Evolutionary conservation across 345 rosid genomes (phyloP), one percentile per base, ranked within the genome.

Genomic region (Durio zibethinus): DNA sequence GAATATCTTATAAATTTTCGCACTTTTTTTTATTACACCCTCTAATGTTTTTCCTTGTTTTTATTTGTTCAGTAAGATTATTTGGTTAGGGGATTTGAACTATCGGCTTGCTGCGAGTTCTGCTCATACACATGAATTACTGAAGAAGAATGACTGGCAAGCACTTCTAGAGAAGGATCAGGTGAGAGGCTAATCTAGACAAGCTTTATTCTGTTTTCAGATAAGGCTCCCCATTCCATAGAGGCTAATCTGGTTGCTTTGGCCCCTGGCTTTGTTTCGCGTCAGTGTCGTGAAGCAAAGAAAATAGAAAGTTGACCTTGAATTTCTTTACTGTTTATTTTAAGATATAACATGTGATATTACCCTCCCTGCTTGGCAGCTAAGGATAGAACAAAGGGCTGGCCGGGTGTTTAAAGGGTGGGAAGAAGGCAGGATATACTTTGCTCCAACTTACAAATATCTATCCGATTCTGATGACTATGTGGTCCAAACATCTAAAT

Each of bases 11-110:
- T 45, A 61, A 60, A 16, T 2, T 76, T 31, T 9, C 25, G 4
- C 69, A 8, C 5, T 0, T 42, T 42, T 75, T 54, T 23, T 18
- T 38, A 10, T 12, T 23, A 11, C n/a, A n/a, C n/a, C 48, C 9
- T 6, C 56, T 67, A 52, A 53, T 61, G 31, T 18, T 48, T 65
- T 12, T 4, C 20, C 10, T 14, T 29, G 21, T 15, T 12, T 36
- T 48, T 38, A n/a, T 52, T 36, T 38, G 33, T 67, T 82, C 87
- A 96, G 99, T 86, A 87, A 90, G 79, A 78, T 93, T 10, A 77
- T 96, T 69, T 96, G 99, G 99, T 93, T 96, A 5, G 99, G 99
- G n/a, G 99, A 96, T 84, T 86, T 96, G 87, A 96, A 96, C 75
- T 96, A 96, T 75, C 91, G 99, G 60, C 85, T 96, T n/a, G 93